These are phyloP conservation scores for Medicago arabica DNA, from an alignment of 306 rosid species.

Conservation along the genomic window DNA sequence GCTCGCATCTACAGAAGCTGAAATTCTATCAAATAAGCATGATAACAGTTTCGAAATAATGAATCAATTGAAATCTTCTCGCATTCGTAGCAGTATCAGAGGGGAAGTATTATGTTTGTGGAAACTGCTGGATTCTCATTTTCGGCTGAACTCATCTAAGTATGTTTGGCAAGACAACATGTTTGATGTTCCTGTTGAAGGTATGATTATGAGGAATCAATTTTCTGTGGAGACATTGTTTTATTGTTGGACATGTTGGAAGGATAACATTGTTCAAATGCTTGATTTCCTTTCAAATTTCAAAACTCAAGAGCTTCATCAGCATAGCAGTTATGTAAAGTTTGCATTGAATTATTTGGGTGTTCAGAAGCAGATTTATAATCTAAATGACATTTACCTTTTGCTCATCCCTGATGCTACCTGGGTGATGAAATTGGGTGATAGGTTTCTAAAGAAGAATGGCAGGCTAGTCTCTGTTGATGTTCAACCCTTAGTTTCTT, in stretches of 20 bases:
- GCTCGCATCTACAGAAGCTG: conserved; percentile 55
- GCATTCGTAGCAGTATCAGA: conserved; percentile 38
- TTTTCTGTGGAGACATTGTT: conserved; percentile 61
- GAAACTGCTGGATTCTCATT: conserved; percentile 69
- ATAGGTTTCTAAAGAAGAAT: conserved; percentile 40
- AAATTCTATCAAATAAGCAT: conserved; percentile 49
- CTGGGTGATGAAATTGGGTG: conserved; percentile 57
- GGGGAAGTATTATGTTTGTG: conserved; percentile 66
- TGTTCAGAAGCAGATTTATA: conserved; percentile 43
- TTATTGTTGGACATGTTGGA: conserved; percentile 78
- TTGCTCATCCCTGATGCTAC: conserved; percentile 63
- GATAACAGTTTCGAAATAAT: conserved; percentile 17
- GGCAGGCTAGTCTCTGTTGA: conserved; percentile 53
- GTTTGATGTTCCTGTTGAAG: conserved; percentile 43
- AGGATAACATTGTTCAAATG: conserved; percentile 49
- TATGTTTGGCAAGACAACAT: conserved; percentile 53
- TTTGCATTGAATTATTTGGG: conserved; percentile 71
- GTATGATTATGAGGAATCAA: conserved; percentile 39
- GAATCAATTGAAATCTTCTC: conserved; percentile 53
- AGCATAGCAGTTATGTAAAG: conserved; percentile 38
- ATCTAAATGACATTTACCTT: conserved; percentile 40
- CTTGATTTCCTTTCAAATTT: conserved; percentile 48
- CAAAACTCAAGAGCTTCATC: conserved; percentile 44
- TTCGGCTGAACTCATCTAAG: conserved; percentile 42
- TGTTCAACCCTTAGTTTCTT: conserved; percentile 43